Percentiles rank a stretch among this genome's conserved stretches.
phyloP scores from a whole-genome alignment of 495 filamentous ascomycete species.

The Talaromyces proteolyticus region DNA sequence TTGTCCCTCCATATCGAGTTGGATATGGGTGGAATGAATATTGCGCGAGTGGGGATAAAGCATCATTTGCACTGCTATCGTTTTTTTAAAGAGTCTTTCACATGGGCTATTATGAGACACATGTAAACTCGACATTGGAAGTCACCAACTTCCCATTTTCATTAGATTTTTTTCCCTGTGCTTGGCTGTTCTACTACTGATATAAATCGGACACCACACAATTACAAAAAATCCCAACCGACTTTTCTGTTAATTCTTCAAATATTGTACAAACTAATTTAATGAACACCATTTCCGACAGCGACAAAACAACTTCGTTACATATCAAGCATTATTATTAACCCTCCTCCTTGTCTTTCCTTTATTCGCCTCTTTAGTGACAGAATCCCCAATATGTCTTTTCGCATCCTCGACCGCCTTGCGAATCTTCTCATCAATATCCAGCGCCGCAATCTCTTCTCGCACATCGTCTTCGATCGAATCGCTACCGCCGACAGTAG shows the following conservation, averaged over 20 bases:
- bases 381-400: slow-evolving; percentile 14
- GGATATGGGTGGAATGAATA: slow-evolving; percentile 4
- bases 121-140: slow-evolving; percentile 9
- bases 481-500: slow-evolving; percentile 50
- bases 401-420: slow-evolving; percentile 21
- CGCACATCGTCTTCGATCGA: slow-evolving; percentile 38
- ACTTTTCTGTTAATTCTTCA: slow-evolving; percentile 2
- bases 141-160: slow-evolving; percentile 5
- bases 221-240: slow-evolving; percentile 3
- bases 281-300: background rate
- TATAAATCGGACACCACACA: slow-evolving; percentile 5
- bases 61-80: slow-evolving; percentile 8
- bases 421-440: slow-evolving; percentile 18
- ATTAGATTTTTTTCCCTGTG: slow-evolving; percentile 6
- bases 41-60: slow-evolving; percentile 6
- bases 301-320: background rate
- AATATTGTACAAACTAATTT: background rate
- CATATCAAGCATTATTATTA: slow-evolving; percentile 4
- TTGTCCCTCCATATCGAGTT: slow-evolving; percentile 6
- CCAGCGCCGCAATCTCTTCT: slow-evolving; percentile 16
- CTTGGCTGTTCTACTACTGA: slow-evolving; percentile 1
- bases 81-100: slow-evolving; percentile 6
- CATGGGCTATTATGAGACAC: slow-evolving; percentile 7
- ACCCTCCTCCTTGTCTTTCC: slow-evolving; percentile 9
- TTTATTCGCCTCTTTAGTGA: slow-evolving; percentile 10